Base-by-base conservation (phyloP, 2,329 filamentous ascomycete genomes). In the Alternaria tenuissima region DNA sequence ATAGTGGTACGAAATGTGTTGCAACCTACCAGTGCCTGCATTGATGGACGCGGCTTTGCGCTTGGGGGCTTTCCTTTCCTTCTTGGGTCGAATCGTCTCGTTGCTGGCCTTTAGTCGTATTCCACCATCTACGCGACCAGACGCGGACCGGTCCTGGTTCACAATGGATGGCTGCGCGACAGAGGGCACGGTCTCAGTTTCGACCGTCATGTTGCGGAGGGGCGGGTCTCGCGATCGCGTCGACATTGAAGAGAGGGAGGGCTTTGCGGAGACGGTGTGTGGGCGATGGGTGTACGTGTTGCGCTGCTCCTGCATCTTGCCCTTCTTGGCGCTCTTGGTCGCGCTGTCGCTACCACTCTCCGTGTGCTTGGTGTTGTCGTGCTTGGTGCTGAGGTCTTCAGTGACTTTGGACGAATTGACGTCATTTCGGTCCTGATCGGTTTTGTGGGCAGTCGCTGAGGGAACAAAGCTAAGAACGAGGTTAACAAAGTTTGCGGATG, bases 31-130 rank as follows among this genome's bases (percentile, higher is more conserved):
- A 80, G 89, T 91, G 77, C 89, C 89, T 70, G 90, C 83, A 73
- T 86, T 87, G 68, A 93, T 88, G 54, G 82, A 83, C 52, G 92
- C 85, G 59, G 92, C 86, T 79, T 97, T 97, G 63, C 93, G 89
- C 48, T 85, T 81, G 36, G 85, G 81, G 79, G 89, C 93, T 82
- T 92, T 96, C 82, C 94, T 94, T 55, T 97, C 93, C 81, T 95
- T 97, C 81, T 90, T 95, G 2, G 95, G 94, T 46, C 93, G 88
- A 69, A 99, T 97, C 0, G 95, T 99, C 78, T 99, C 95, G n/a
- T 89, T 91, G 79, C 94, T 98, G 7, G 91, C 89, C 77, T 96
- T 96, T 59, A 92, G 86, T 69, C 93, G 90, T 44, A 99, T 82
- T 65, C 91, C 96, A 43, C 91, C 89, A 43, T 91, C 89, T 59